A percentile compares a stretch with the other conserved stretches of the same genome.
Conservation (phyloP, 2,329 filamentous ascomycete species). For the Cercospora sp. region DNA sequence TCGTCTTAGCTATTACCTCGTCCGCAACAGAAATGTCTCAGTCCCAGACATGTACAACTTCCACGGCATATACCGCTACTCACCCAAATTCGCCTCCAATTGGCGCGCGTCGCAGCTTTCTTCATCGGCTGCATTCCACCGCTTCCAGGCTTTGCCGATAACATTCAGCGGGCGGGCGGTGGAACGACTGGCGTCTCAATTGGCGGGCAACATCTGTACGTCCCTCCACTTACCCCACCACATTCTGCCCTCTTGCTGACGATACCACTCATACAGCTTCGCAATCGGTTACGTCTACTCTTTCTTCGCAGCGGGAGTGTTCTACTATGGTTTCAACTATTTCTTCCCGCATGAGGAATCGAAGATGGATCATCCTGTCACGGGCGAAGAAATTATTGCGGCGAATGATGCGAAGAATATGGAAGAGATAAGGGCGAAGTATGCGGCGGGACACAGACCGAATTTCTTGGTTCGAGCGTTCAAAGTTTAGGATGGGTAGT, state of each 20-base stretch:
- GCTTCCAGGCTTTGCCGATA: constrained; percentile 56
- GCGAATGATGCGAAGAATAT: constrained; percentile 39
- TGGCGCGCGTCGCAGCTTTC: constrained; percentile 60
- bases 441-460: constrained; percentile 26
- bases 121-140: constrained; percentile 58
- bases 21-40: constrained; percentile 53
- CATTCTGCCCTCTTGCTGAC: not conserved
- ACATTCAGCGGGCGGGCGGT: constrained; percentile 41
- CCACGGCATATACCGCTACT: constrained; percentile 54
- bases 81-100: constrained; percentile 50
- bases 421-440: constrained; percentile 26
- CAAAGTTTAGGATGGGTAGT: constrained; percentile 24
- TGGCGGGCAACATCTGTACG: constrained; percentile 51
- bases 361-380: constrained; percentile 75
- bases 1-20: constrained; percentile 52
- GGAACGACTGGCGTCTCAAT: constrained; percentile 41
- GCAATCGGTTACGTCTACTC: constrained; percentile 44
- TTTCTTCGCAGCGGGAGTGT: constrained; percentile 39
- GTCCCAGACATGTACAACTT: constrained; percentile 56
- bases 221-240: not conserved
- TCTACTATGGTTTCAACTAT: constrained; percentile 40
- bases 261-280: constrained; percentile 36
- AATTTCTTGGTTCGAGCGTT: constrained; percentile 30
- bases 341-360: constrained; percentile 68
- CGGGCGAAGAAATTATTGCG: constrained; percentile 59